phyloP scores from a whole-genome alignment of 257 asterid species.

The Solanum appendiculatum region DNA sequence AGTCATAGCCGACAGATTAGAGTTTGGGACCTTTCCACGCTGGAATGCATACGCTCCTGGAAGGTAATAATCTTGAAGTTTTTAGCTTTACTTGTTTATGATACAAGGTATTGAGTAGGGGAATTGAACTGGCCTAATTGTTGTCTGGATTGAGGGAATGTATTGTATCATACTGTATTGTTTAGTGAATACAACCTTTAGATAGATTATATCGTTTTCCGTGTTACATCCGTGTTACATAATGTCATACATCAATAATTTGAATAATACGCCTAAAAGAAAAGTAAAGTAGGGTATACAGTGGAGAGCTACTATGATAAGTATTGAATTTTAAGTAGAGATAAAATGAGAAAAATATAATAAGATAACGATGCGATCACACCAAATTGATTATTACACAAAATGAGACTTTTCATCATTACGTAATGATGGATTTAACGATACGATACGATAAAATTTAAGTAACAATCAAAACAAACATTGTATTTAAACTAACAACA shows the following conservation, averaged over 20 bases:
- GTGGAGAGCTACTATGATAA: neutral
- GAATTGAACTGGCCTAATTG: neutral
- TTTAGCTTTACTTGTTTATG: neutral
- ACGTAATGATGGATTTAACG: too few relatives aligned
- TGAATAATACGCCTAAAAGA: neutral
- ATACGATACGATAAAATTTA: neutral
- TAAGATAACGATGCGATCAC: neutral
- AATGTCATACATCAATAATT: neutral
- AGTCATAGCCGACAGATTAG: slow-evolving; percentile 92
- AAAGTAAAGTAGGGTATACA: too few relatives aligned
- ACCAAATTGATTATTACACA: neutral
- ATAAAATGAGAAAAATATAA: neutral
- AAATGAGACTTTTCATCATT: neutral
- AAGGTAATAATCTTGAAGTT: slow-evolving; percentile 38
- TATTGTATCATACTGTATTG: neutral
- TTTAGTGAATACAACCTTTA: neutral
- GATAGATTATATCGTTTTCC: neutral
- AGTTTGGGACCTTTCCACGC: slow-evolving; percentile 78
- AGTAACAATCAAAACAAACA: neutral
- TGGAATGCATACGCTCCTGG: slow-evolving; percentile 90
- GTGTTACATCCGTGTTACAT: neutral
- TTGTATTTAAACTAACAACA: neutral
- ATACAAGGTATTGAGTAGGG: neutral
- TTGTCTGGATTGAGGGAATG: neutral
- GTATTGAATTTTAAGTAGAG: neutral